These are phyloP conservation scores for Yarrowia alimentaria DNA, from an alignment of 805 yeast genomes.

Conservation along the genomic window DNA sequence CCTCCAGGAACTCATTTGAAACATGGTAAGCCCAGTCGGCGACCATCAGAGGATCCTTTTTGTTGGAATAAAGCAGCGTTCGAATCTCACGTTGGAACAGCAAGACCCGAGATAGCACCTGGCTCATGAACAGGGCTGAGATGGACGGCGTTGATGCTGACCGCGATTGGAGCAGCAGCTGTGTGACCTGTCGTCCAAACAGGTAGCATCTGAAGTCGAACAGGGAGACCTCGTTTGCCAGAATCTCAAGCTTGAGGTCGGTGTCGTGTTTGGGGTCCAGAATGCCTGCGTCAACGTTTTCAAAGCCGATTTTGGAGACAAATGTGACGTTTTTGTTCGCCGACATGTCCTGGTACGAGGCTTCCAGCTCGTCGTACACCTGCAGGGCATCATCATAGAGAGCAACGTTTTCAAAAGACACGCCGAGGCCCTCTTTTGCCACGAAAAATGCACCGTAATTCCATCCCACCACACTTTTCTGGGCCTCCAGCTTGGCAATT, in stretches of 20 bases:
- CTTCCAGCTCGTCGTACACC: conserved; percentile 50
- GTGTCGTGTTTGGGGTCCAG: conserved; percentile 32
- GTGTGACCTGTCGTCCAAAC: conserved; percentile 40
- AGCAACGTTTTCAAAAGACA: conserved; percentile 53
- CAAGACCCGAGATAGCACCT: conserved; percentile 39
- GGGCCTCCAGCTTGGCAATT: conserved; percentile 43
- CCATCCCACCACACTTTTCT: conserved; percentile 44
- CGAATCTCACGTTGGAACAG: conserved; percentile 46
- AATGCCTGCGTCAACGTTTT: conserved; percentile 30
- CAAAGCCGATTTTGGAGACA: conserved; percentile 38
- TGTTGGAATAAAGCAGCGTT: conserved; percentile 33
- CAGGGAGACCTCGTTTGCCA: conserved; percentile 40
- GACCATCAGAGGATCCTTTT: conserved; percentile 32
- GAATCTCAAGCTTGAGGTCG: conserved; percentile 37
- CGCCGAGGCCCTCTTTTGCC: conserved; percentile 52
- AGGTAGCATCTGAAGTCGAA: conserved; percentile 44
- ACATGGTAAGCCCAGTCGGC: conserved; percentile 42
- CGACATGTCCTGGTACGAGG: conserved; percentile 35
- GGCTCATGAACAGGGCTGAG: conserved; percentile 32
- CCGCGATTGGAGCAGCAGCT: conserved; percentile 38
- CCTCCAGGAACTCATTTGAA: conserved; percentile 45
- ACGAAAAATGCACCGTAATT: conserved; percentile 47
- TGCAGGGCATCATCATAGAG: conserved; percentile 60
- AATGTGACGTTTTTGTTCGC: conserved; percentile 36
- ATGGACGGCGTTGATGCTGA: conserved; percentile 34